These are phyloP conservation scores for Podospora bellae-mahoneyi DNA, from an alignment of 495 filamentous ascomycete genomes.

Conservation along the genomic window DNA sequence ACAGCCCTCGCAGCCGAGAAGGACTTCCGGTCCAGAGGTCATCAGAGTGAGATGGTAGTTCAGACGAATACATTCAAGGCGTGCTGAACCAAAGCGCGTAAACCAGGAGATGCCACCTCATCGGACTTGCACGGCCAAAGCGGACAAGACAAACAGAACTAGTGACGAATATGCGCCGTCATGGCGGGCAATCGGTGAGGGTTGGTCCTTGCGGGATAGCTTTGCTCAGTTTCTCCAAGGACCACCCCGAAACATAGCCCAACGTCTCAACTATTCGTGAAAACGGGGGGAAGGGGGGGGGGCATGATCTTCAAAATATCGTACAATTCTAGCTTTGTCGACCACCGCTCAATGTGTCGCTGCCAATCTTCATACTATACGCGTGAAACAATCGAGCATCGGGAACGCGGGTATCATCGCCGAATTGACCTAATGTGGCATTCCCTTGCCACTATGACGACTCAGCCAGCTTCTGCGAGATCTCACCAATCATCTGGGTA, in stretches of 20 bases:
- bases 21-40: too few relatives aligned
- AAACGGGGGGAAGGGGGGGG: not conserved
- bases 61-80: too few relatives aligned
- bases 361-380: not conserved
- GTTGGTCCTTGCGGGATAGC: not conserved
- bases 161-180: not conserved
- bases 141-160: not conserved
- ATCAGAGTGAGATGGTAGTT: too few relatives aligned
- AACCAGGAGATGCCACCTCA: not conserved
- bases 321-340: not conserved
- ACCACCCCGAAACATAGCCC: not conserved
- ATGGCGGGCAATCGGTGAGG: not conserved
- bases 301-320: not conserved
- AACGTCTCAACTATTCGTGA: not conserved
- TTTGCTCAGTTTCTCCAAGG: not conserved
- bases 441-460: slow-evolving; percentile 2
- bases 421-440: too few relatives aligned
- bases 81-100: too few relatives aligned
- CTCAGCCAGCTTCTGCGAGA: slow-evolving; percentile 38
- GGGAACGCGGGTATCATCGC: not conserved
- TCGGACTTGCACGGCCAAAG: not conserved
- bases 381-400: not conserved
- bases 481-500: slow-evolving; percentile 12
- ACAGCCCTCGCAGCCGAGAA: too few relatives aligned
- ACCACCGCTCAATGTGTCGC: not conserved